A percentile compares a stretch with the other conserved stretches of the same genome.
These are phyloP conservation scores for Truncatella angustata DNA, from an alignment of 2,329 filamentous ascomycete genomes.

Conservation along the genomic window DNA sequence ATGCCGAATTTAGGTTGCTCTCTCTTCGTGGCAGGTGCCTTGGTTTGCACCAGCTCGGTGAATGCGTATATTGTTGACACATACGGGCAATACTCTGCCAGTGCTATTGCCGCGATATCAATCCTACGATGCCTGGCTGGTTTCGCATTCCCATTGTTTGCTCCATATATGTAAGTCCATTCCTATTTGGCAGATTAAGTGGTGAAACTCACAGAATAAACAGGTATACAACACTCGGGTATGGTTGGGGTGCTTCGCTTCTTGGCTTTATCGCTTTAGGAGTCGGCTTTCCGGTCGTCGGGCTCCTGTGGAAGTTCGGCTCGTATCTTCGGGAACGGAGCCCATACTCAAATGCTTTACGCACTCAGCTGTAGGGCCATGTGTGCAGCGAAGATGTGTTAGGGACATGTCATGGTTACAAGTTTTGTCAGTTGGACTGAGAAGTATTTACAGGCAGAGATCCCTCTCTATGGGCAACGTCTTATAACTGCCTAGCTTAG, in stretches of 20 bases:
- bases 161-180: slow-evolving; percentile 34
- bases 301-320: not conserved
- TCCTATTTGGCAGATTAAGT: not conserved
- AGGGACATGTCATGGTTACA: too few relatives aligned
- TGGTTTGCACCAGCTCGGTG: slow-evolving; percentile 37
- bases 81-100: not conserved
- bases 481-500: not conserved
- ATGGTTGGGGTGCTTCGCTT: not conserved
- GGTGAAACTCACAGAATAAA: not conserved
- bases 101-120: not conserved
- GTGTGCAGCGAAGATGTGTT: too few relatives aligned
- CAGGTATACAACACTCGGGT: not conserved
- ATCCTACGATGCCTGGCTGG: slow-evolving; percentile 39
- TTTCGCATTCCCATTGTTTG: slow-evolving; percentile 49
- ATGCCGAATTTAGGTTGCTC: slow-evolving; percentile 45
- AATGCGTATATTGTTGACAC: slow-evolving; percentile 7
- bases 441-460: too few relatives aligned
- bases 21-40: slow-evolving; percentile 33
- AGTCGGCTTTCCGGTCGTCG: not conserved
- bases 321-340: not conserved
- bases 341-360: too few relatives aligned
- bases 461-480: not conserved
- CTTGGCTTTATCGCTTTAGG: not conserved
- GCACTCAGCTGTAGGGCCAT: too few relatives aligned
- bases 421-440: too few relatives aligned